Evolutionary conservation across 495 filamentous ascomycete genomes (phyloP).

Genomic region (Penicillium diatomitis): DNA sequence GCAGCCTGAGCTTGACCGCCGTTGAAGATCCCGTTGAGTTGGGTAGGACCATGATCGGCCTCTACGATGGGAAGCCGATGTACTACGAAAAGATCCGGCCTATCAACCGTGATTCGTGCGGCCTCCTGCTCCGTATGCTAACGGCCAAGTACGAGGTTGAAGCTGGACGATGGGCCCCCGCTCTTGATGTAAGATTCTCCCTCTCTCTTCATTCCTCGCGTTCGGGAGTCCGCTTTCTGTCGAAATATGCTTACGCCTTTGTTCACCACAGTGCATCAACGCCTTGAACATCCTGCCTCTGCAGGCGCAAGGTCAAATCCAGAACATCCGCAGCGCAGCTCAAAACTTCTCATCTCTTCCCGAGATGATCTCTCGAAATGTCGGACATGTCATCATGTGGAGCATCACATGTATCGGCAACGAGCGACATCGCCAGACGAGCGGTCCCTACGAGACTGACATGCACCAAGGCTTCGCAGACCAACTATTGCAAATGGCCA

Average conservation of each 20-base stretch:
- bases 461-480: conserved; percentile 60
- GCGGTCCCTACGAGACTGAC: conserved; percentile 62
- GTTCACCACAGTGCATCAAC: conserved; percentile 53
- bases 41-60: conserved; percentile 65
- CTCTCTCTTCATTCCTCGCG: no score
- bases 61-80: conserved; percentile 70
- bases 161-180: conserved; percentile 60
- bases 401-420: conserved; percentile 73
- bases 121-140: conserved; percentile 66
- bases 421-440: conserved; percentile 58
- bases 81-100: conserved; percentile 59
- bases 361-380: conserved; percentile 69
- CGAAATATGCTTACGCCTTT: neutral
- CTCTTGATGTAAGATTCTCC: conserved; percentile 68
- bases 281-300: conserved; percentile 69
- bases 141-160: conserved; percentile 66
- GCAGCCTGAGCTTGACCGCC: conserved; percentile 70
- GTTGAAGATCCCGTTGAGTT: conserved; percentile 79
- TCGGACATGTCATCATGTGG: conserved; percentile 88
- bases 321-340: conserved; percentile 62
- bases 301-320: conserved; percentile 56
- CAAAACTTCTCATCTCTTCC: conserved; percentile 66
- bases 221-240: neutral
- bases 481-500: conserved; percentile 63
- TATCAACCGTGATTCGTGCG: conserved; percentile 60